A percentile compares a stretch with the other conserved stretches of the same genome.
Evolutionary conservation across 2,329 filamentous ascomycete species (phyloP).

Genomic region (Diplodia seriata): DNA sequence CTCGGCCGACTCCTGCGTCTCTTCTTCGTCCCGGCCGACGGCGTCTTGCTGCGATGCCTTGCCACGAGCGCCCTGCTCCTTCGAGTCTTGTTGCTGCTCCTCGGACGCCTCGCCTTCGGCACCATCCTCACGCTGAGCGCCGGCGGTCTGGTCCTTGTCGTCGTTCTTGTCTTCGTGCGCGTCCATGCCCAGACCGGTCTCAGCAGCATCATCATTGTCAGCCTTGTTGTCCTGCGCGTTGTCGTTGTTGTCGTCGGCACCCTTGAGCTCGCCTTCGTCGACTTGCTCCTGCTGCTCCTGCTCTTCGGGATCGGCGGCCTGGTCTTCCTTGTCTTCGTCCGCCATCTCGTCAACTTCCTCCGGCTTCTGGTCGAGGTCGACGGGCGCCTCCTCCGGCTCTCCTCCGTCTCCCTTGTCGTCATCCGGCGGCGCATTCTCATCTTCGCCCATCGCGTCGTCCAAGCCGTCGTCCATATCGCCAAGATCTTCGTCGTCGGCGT

Average conservation of each 20-base stretch:
- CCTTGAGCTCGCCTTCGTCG: constrained; percentile 33
- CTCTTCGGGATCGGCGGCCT: constrained; percentile 55
- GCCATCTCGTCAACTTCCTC: constrained; percentile 47
- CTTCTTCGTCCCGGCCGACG: constrained; percentile 47
- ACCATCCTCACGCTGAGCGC: constrained; percentile 69
- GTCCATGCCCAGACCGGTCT: constrained; percentile 71
- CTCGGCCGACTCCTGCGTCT: constrained; percentile 50
- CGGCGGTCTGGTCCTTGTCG: constrained; percentile 64
- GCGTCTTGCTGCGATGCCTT: constrained; percentile 47
- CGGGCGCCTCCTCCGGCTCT: constrained; percentile 41
- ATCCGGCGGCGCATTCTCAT: constrained; percentile 47
- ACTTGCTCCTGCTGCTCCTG: constrained; percentile 51
- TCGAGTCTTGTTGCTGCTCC: constrained; percentile 67
- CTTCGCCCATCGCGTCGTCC: constrained; percentile 47
- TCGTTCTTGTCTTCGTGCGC: constrained; percentile 63
- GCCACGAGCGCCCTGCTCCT: constrained; percentile 64
- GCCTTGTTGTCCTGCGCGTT: constrained; percentile 45
- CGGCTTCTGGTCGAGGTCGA: constrained; percentile 44
- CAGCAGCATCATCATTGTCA: constrained; percentile 61
- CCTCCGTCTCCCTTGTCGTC: constrained; percentile 48
- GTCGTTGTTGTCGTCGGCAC: constrained; percentile 39
- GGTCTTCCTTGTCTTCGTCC: constrained; percentile 47
- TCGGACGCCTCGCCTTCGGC: constrained; percentile 69
- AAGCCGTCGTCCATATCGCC: constrained; percentile 59
- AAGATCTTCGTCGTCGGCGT: constrained; percentile 58